These are phyloP conservation scores for Clitocybe nebularis DNA, from an alignment of 1,284 basidiomycete species.

Conservation along the genomic window DNA sequence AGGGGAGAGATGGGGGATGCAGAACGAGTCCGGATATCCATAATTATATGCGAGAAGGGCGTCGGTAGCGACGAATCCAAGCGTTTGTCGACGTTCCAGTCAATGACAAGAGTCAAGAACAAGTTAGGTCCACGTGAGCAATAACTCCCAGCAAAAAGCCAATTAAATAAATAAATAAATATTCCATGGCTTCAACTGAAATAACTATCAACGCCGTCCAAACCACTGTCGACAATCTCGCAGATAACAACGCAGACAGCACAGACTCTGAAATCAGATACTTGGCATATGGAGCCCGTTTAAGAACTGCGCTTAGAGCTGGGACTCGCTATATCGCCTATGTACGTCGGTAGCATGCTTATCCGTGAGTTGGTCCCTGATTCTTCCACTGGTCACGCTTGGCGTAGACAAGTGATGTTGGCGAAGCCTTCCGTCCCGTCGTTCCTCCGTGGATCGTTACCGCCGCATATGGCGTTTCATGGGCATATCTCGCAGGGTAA, in stretches of 20 bases:
- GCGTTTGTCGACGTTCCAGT: conserved; percentile 12
- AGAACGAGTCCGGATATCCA: conserved; percentile 39
- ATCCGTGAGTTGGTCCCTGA: conserved; percentile 1
- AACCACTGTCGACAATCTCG: conserved; percentile 50
- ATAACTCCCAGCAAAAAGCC: conserved; percentile 8
- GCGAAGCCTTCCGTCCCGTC: conserved; percentile 89
- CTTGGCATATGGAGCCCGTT: conserved; percentile 76
- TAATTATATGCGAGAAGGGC: conserved; percentile 14
- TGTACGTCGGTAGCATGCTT: conserved; percentile 39
- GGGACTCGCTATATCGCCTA: conserved; percentile 79
- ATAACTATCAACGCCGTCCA: conserved; percentile 38
- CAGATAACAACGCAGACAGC: conserved; percentile 58
- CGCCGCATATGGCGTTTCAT: conserved; percentile 84
- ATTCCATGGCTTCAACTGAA: conserved; percentile 26
- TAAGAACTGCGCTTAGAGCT: conserved; percentile 74
- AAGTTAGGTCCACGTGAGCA: conserved; percentile 5
- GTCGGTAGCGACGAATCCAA: conserved; percentile 17
- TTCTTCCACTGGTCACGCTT: no score
- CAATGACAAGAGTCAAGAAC: conserved; percentile 13
- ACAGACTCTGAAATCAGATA: conserved; percentile 63
- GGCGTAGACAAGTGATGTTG: conserved; percentile 78
- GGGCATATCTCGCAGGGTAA: conserved; percentile 72
- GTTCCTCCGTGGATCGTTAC: conserved; percentile 77
- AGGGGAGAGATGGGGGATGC: conserved; percentile 32
- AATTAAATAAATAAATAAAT: conserved; percentile 10